Base-by-base conservation (phyloP, 805 yeast genomes). In the Grigorovia yakushimaensis region DNA sequence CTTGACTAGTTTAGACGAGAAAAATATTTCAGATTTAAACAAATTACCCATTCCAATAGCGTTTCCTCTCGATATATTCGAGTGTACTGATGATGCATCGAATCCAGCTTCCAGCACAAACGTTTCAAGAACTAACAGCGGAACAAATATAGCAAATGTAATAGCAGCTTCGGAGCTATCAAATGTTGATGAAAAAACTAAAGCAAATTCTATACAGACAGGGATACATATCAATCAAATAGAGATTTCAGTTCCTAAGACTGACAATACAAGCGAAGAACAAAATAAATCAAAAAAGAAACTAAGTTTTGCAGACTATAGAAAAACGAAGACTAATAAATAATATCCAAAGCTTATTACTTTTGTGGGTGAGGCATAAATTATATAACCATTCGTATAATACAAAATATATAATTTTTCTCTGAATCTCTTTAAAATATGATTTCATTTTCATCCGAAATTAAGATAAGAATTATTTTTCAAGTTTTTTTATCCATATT, bases 241-340 rank as follows among this genome's bases (percentile, higher is more conserved):
- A 19, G 20, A 46, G 35, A 6, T 41, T 20, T 35, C 23, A 40
- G 18, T 23, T 22, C 17, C n/a, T 9, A 43, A 41, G 33, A 21
- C 41, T 6, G 43, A 21, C 10, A 18, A 39, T 15, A 35, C 5
- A 21, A 27, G 17, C 20, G 37, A 15, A 6, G 24, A 17, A 1
- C 19, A 22, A 15, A 13, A 17, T 33, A 37, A 46, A 38, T 21
- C 30, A 15, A 65, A 64, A 46, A 65, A 65, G 48, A 65, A 65
- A 41, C 47, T 65, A 43, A 60, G 66, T 44, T 64, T 65, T 51
- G 69, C 69, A n/a, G 69, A 65, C 46, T 65, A 65, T 43, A 61
- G 47, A 64, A 62, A 48, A 63, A 64, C 46, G 56, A 44, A 33
- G 47, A 46, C 20, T 51, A 54, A 46, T 53, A 45, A 42, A 6